Percentiles rank a stretch among this genome's conserved stretches.
These are phyloP conservation scores for Yarrowia osloensis DNA, from an alignment of 805 yeast species.

Conservation along the genomic window DNA sequence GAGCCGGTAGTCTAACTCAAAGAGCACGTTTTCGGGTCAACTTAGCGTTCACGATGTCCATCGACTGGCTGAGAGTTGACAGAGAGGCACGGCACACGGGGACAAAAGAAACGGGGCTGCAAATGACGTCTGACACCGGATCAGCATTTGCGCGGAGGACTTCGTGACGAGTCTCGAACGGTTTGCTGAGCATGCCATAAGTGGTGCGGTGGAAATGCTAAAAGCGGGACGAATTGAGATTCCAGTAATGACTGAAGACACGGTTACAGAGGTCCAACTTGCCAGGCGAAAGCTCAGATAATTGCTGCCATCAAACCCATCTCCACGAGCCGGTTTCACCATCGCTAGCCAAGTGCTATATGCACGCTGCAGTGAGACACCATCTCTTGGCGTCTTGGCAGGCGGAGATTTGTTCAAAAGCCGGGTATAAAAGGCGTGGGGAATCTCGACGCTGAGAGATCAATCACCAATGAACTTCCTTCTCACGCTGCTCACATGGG, in stretches of 20 bases:
- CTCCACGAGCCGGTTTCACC: background rate
- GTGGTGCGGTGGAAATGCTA: too few relatives aligned
- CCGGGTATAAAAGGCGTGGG: background rate
- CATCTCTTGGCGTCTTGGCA: slow-evolving; percentile 27
- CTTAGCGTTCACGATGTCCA: slow-evolving; percentile 24
- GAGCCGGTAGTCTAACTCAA: slow-evolving; percentile 10
- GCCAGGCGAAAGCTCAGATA: too few relatives aligned
- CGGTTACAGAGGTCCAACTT: too few relatives aligned
- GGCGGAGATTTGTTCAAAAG: background rate
- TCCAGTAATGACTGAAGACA: too few relatives aligned
- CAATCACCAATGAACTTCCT: background rate
- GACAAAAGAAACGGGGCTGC: background rate
- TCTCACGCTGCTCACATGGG: slow-evolving; percentile 6
- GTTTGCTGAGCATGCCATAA: too few relatives aligned
- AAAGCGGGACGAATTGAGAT: too few relatives aligned
- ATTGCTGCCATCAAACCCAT: too few relatives aligned
- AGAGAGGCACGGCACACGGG: slow-evolving; percentile 6
- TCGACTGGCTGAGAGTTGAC: slow-evolving; percentile 21
- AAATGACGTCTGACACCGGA: background rate
- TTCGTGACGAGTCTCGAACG: background rate
- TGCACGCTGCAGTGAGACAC: slow-evolving; percentile 1
- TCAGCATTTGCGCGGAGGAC: background rate
- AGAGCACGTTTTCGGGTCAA: slow-evolving; percentile 18
- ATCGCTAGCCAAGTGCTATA: background rate
- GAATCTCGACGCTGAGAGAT: background rate